A percentile compares a stretch with the other conserved stretches of the same genome.
phyloP scores from a whole-genome alignment of 208 protist species.

The Trypanosoma congolense region DNA sequence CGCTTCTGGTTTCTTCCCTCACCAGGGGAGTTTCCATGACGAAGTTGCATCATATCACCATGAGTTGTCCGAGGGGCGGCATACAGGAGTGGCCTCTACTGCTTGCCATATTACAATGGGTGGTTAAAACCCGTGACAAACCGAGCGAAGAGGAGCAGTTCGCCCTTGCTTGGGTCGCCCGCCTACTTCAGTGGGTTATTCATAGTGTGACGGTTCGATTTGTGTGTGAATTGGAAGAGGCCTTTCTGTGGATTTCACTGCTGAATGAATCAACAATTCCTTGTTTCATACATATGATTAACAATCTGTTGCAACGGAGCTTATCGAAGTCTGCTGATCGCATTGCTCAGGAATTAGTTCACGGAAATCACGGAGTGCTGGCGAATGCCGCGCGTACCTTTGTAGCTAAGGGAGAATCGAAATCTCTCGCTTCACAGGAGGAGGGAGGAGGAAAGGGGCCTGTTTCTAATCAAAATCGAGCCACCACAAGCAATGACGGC shows the following conservation, averaged over 20 bases:
- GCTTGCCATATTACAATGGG: constrained; percentile 78
- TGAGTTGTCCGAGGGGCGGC: constrained; percentile 42
- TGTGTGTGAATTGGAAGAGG: constrained; percentile 64
- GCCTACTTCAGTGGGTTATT: constrained; percentile 77
- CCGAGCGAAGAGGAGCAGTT: constrained; percentile 24
- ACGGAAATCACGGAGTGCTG: constrained; percentile 56
- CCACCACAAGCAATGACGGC: background rate
- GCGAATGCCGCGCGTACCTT: constrained; percentile 55
- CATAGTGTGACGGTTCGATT: constrained; percentile 78
- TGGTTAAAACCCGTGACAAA: constrained; percentile 29
- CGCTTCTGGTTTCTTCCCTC: constrained; percentile 60
- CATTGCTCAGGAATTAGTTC: constrained; percentile 60
- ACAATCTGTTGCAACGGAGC: constrained; percentile 75
- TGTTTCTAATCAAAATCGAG: background rate
- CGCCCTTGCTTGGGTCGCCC: constrained; percentile 68
- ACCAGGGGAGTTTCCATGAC: constrained; percentile 62
- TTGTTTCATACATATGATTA: constrained; percentile 79
- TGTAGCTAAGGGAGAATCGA: constrained; percentile 37
- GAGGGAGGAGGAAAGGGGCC: background rate
- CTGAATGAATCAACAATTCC: constrained; percentile 61
- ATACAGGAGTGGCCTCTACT: constrained; percentile 82
- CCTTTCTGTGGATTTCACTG: constrained; percentile 53
- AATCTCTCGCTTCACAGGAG: constrained; percentile 6
- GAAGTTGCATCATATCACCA: constrained; percentile 85
- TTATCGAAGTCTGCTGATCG: constrained; percentile 83